Percentiles rank a stretch among this genome's conserved stretches.
phyloP scores from a whole-genome alignment of 1,139 yeast species.

The Eremothecium sinecaudum region DNA sequence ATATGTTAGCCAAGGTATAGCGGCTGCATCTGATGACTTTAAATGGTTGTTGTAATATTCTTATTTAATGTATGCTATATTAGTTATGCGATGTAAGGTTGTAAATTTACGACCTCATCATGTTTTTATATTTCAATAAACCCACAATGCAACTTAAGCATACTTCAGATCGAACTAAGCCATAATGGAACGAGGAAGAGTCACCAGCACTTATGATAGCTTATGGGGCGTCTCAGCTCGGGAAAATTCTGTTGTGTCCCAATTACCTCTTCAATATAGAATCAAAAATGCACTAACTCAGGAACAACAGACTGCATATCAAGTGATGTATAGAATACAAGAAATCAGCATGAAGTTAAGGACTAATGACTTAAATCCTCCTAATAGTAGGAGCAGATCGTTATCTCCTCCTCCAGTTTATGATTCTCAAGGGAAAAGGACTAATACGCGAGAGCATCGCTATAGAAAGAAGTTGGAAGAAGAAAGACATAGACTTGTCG shows the following conservation, averaged over 20 bases:
- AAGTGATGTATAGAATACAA: constrained; percentile 62
- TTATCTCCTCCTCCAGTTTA: constrained; percentile 93
- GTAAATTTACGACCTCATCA: neutral
- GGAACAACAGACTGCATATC: constrained; percentile 81
- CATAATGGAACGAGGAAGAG: constrained; percentile 8
- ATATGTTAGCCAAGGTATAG: constrained; percentile 66
- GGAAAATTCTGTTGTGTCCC: constrained; percentile 5
- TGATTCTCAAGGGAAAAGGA: constrained; percentile 72
- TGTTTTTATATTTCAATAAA: neutral
- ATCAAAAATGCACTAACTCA: constrained; percentile 54
- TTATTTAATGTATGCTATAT: neutral
- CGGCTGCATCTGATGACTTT: neutral
- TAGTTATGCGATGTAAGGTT: neutral
- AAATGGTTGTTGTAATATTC: neutral
- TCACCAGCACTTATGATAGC: constrained; percentile 6
- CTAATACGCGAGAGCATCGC: constrained; percentile 71
- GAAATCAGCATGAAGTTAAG: constrained; percentile 61
- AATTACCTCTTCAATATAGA: constrained; percentile 32
- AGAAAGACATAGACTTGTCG: constrained; percentile 72
- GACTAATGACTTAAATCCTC: constrained; percentile 35
- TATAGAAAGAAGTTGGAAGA: constrained; percentile 54
- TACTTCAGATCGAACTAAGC: neutral
- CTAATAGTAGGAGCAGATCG: constrained; percentile 39
- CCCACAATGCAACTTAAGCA: neutral
- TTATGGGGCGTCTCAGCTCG: constrained; percentile 11